Percentiles rank a stretch among this genome's conserved stretches.
These are phyloP conservation scores for Catenaria anguillulae DNA, from an alignment of 371 early-diverging fungal species.

Conservation along the genomic window DNA sequence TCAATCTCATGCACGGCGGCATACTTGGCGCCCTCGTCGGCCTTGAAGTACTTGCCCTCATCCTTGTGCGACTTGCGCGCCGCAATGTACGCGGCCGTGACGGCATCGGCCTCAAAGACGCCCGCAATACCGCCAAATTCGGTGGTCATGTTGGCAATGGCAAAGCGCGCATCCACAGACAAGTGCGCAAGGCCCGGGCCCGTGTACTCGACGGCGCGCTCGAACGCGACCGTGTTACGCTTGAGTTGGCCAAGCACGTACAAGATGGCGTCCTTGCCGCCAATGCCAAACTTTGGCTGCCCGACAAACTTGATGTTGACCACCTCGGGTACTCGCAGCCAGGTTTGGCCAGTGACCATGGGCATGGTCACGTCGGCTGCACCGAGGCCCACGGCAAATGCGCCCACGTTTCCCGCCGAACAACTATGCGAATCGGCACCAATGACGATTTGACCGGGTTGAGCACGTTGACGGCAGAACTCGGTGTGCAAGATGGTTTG, in stretches of 20 bases:
- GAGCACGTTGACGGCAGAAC: slow-evolving; percentile 64
- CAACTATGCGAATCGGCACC: slow-evolving; percentile 72
- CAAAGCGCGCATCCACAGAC: slow-evolving; percentile 61
- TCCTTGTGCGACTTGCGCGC: slow-evolving; percentile 53
- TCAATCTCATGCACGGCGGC: slow-evolving; percentile 58
- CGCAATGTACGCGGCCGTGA: slow-evolving; percentile 49
- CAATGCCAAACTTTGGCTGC: slow-evolving; percentile 54
- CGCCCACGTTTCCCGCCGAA: slow-evolving; percentile 57
- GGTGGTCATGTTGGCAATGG: slow-evolving; percentile 65
- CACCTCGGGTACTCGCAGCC: slow-evolving; percentile 64
- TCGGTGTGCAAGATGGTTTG: slow-evolving; percentile 65
- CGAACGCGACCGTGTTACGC: slow-evolving; percentile 64
- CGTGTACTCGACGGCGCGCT: slow-evolving; percentile 60
- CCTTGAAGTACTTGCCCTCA: slow-evolving; percentile 48
- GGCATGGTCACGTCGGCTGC: slow-evolving; percentile 72
- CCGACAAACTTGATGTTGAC: slow-evolving; percentile 53
- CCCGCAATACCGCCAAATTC: slow-evolving; percentile 71
- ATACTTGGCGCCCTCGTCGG: slow-evolving; percentile 52
- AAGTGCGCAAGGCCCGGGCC: slow-evolving; percentile 56
- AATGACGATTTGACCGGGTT: slow-evolving; percentile 60
- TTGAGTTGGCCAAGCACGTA: slow-evolving; percentile 60
- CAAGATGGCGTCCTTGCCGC: slow-evolving; percentile 62
- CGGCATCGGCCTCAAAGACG: slow-evolving; percentile 55
- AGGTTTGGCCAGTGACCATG: slow-evolving; percentile 62
- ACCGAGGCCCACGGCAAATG: slow-evolving; percentile 61